Conservation (phyloP, 1,284 basidiomycete genomes). For the Inonotus hispidus region DNA sequence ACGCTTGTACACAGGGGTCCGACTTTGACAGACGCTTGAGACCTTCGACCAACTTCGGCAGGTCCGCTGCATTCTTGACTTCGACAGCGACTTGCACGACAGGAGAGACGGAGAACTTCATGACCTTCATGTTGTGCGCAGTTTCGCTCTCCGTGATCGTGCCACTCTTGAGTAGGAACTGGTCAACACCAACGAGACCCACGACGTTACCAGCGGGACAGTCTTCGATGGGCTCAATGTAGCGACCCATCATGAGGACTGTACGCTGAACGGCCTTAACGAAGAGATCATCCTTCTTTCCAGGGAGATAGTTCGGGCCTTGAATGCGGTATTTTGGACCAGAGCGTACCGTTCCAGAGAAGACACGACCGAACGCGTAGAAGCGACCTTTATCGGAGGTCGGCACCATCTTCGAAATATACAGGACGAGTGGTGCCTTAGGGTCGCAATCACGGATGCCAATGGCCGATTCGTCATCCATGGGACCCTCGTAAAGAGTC, state of each 20-base stretch:
- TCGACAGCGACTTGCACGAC: slow-evolving; percentile 99
- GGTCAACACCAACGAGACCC: slow-evolving; percentile 99
- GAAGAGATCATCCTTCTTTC: slow-evolving; percentile 99
- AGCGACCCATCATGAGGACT: slow-evolving; percentile 99
- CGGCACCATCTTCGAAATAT: slow-evolving; percentile 99
- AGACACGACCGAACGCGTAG: slow-evolving; percentile 99
- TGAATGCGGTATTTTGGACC: slow-evolving; percentile 99
- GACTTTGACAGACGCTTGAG: slow-evolving; percentile 99
- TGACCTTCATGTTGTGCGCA: slow-evolving; percentile 99
- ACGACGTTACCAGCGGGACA: slow-evolving; percentile 99
- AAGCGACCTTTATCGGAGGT: slow-evolving; percentile 99
- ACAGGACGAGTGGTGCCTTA: slow-evolving; percentile 94
- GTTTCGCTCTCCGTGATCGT: slow-evolving; percentile 98
- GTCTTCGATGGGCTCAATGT: slow-evolving; percentile 98
- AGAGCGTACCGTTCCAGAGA: slow-evolving; percentile 95
- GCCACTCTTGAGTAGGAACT: slow-evolving; percentile 99
- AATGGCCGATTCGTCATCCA: slow-evolving; percentile 99
- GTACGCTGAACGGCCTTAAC: slow-evolving; percentile 99
- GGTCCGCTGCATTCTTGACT: slow-evolving; percentile 99
- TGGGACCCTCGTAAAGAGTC: slow-evolving; percentile 99
- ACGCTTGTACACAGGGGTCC: slow-evolving; percentile 98
- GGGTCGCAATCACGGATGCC: slow-evolving; percentile 99
- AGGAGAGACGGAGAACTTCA: slow-evolving; percentile 99
- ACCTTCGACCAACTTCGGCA: slow-evolving; percentile 99
- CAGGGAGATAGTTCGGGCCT: slow-evolving; percentile 97